phyloP scores from a whole-genome alignment of 805 yeast genomes.

The Lipomyces spencermartinsiae region DNA sequence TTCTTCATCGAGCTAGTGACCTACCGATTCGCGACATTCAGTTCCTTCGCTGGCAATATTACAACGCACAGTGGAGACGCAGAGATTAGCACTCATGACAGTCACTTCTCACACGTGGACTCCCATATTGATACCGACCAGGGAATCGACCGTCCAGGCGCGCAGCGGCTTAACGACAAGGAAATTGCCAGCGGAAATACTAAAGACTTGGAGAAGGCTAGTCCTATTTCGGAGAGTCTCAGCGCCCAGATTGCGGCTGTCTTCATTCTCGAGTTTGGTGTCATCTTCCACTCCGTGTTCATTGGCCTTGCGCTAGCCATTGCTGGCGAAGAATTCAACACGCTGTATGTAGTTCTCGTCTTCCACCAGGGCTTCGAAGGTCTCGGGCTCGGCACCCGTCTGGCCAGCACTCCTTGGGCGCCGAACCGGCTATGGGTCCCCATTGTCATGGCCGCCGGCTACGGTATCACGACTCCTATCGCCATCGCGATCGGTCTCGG shows the following conservation, averaged over 20 bases:
- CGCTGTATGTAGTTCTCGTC: constrained; percentile 64
- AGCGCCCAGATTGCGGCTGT: constrained; percentile 50
- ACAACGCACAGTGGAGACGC: background rate
- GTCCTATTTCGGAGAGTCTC: constrained; percentile 18
- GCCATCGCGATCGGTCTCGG: constrained; percentile 79
- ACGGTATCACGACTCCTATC: constrained; percentile 68
- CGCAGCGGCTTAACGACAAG: constrained; percentile 15
- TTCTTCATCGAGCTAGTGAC: constrained; percentile 59
- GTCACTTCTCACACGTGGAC: constrained; percentile 36
- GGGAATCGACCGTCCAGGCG: constrained; percentile 21
- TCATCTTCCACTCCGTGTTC: constrained; percentile 82
- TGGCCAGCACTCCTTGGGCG: constrained; percentile 67
- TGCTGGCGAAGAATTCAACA: constrained; percentile 75
- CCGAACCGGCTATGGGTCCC: constrained; percentile 55
- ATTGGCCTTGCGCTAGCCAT: constrained; percentile 80
- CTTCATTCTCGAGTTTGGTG: constrained; percentile 74
- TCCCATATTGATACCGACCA: constrained; percentile 33
- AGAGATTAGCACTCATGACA: constrained; percentile 19
- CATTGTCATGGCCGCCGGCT: constrained; percentile 57
- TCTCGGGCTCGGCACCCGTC: constrained; percentile 75
- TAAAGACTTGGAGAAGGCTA: constrained; percentile 23
- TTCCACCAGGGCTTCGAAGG: constrained; percentile 77
- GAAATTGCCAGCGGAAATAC: background rate
- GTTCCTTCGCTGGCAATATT: constrained; percentile 12
- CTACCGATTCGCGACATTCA: constrained; percentile 48